These are phyloP conservation scores for Purshia tridentata DNA, from an alignment of 306 rosid species.

Conservation along the genomic window DNA sequence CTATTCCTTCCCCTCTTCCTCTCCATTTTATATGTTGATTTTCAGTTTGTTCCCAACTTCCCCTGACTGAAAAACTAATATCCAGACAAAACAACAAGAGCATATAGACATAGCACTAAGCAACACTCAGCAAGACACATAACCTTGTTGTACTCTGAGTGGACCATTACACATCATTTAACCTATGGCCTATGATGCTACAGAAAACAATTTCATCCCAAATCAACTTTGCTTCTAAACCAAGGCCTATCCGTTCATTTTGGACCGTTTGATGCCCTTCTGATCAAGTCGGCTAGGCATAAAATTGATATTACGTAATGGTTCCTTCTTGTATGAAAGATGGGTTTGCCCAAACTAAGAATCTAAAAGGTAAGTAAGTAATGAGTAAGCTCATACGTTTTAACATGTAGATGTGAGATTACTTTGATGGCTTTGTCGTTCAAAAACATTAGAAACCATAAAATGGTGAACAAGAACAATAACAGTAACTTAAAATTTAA, in stretches of 20 bases:
- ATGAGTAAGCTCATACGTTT: background rate
- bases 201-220: background rate
- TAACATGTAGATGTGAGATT: background rate
- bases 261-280: background rate
- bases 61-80: constrained; percentile 26
- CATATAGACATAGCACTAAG: constrained; percentile 43
- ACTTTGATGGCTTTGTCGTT: background rate
- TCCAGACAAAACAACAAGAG: constrained; percentile 39
- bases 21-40: constrained; percentile 43
- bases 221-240: background rate
- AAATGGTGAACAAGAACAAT: background rate
- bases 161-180: constrained; percentile 8
- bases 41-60: constrained; percentile 12
- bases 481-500: background rate
- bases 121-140: constrained; percentile 51
- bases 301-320: background rate
- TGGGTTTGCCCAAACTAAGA: constrained; percentile 1
- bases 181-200: background rate
- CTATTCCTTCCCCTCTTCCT: constrained; percentile 17
- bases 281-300: background rate
- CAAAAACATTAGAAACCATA: background rate
- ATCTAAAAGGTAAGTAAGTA: background rate
- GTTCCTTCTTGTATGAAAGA: background rate
- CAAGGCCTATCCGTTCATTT: background rate
- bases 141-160: constrained; percentile 30